A percentile compares a stretch with the other conserved stretches of the same genome.
These are phyloP conservation scores for Triticum aestivum DNA, from an alignment of 176 grass and related monocot species.

Conservation along the genomic window DNA sequence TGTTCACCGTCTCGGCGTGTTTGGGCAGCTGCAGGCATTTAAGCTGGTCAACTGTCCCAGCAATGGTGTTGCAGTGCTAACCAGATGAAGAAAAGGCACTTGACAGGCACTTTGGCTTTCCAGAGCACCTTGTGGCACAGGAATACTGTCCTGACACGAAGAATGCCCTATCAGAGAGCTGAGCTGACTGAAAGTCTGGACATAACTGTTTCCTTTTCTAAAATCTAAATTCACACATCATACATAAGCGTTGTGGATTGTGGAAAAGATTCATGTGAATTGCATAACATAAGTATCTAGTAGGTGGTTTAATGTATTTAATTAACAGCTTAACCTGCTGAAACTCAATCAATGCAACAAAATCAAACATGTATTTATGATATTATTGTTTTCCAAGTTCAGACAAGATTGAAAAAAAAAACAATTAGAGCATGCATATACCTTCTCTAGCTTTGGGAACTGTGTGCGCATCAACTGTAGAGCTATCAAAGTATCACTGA, in stretches of 20 bases:
- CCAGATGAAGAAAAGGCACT: background rate
- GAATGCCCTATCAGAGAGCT: background rate
- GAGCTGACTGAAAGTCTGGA: background rate
- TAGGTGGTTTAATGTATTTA: background rate
- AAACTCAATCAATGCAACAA: background rate
- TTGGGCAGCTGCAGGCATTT: background rate
- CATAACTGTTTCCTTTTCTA: background rate
- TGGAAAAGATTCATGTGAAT: background rate
- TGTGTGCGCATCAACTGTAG: constrained; percentile 85
- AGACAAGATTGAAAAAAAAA: background rate
- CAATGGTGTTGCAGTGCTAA: background rate
- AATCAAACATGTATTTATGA: background rate
- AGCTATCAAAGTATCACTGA: constrained; percentile 79
- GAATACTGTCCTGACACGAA: background rate
- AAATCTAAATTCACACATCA: background rate
- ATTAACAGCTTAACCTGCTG: background rate
- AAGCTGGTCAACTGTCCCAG: background rate
- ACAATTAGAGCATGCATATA: background rate
- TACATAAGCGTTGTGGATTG: background rate
- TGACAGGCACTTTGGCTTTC: background rate
- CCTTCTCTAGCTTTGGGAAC: constrained; percentile 83
- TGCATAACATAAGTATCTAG: background rate
- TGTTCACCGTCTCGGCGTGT: background rate
- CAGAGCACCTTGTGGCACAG: background rate
- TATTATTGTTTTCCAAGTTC: background rate